phyloP scores from a whole-genome alignment of 805 yeast genomes.

The Suhomyces pyralidae region DNA sequence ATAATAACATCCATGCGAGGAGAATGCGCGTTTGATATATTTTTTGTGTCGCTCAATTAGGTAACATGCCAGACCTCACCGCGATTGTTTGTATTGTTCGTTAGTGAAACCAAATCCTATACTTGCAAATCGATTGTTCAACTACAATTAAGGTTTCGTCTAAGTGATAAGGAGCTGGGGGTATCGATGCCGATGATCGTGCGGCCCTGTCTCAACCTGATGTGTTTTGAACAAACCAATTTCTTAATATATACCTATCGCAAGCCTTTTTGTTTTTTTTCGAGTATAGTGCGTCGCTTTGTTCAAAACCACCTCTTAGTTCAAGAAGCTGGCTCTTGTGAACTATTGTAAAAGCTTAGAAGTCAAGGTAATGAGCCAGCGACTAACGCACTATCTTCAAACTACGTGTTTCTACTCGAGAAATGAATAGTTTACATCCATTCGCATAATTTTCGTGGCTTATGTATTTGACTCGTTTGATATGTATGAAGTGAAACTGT shows the following conservation, averaged over 20 bases:
- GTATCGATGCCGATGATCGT: background rate
- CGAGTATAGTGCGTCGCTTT: background rate
- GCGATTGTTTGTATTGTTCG: background rate
- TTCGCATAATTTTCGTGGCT: background rate
- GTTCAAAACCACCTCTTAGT: background rate
- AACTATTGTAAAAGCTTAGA: background rate
- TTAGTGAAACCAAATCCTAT: background rate
- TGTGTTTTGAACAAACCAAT: background rate
- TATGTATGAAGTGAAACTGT: background rate
- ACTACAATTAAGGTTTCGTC: background rate
- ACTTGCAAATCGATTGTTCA: background rate
- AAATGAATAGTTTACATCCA: no score
- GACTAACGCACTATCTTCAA: background rate
- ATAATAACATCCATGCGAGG: background rate
- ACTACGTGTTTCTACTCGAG: background rate
- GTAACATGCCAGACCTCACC: background rate
- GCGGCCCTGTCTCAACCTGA: background rate
- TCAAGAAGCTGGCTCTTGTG: background rate
- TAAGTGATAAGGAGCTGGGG: background rate
- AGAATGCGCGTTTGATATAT: background rate
- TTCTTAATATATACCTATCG: no score
- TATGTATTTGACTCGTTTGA: background rate
- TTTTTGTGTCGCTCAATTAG: background rate
- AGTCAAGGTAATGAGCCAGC: background rate
- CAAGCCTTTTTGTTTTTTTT: no score